A percentile compares a stretch with the other conserved stretches of the same genome.
Conservation (phyloP, 495 filamentous ascomycete species). For the Chaetomium fimeti region DNA sequence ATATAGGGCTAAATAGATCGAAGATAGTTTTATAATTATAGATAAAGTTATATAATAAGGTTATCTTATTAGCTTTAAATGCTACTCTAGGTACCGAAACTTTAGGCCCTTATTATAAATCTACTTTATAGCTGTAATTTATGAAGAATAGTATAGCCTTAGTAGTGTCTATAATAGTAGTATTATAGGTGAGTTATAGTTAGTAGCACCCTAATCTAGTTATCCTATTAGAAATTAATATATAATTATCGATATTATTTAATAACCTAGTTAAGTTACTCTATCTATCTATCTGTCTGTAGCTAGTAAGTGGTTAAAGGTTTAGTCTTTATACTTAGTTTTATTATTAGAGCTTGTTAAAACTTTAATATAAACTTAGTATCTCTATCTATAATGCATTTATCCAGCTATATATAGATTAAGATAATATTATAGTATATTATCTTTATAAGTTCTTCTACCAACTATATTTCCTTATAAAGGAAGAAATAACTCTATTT, state of each 20-base stretch:
- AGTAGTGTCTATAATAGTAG: not conserved
- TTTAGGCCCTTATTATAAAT: not conserved
- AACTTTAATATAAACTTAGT: too few relatives aligned
- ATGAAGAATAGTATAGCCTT: not conserved
- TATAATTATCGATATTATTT: not conserved
- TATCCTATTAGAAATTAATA: not conserved
- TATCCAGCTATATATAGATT: too few relatives aligned
- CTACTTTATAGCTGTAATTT: not conserved
- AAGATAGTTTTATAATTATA: too few relatives aligned
- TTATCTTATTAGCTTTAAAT: not conserved
- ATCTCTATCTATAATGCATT: too few relatives aligned
- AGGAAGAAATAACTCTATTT: too few relatives aligned
- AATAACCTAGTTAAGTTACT: slow-evolving; percentile 17
- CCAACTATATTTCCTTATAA: too few relatives aligned
- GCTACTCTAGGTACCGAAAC: too few relatives aligned
- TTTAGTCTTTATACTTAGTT: slow-evolving; percentile 7
- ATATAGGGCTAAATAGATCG: too few relatives aligned
- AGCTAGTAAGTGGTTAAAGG: slow-evolving; percentile 4
- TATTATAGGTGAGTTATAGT: not conserved
- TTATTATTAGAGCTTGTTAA: too few relatives aligned
- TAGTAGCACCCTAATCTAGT: too few relatives aligned
- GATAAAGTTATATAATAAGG: not conserved
- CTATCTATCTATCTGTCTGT: slow-evolving; percentile 21
- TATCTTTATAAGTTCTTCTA: too few relatives aligned
- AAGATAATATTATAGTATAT: too few relatives aligned